phyloP scores from a whole-genome alignment of 805 yeast species.

The Schwanniomyces yamadae region DNA sequence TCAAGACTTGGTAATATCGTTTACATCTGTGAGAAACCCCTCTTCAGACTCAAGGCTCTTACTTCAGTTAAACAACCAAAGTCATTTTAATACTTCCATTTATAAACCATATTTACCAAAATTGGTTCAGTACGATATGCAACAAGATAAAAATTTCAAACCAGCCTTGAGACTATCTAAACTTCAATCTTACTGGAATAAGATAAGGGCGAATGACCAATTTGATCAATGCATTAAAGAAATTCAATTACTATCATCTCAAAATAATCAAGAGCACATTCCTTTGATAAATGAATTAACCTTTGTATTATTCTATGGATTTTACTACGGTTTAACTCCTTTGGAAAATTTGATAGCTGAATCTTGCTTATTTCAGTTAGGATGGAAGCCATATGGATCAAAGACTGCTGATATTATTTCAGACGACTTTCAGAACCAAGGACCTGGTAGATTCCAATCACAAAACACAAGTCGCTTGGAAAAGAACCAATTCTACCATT shows the following conservation, averaged over 20 bases:
- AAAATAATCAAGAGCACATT: slow-evolving; percentile 20
- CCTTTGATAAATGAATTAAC: slow-evolving; percentile 33
- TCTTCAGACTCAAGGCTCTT: slow-evolving; percentile 23
- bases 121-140: slow-evolving; percentile 22
- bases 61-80: slow-evolving; percentile 18
- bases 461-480: background rate
- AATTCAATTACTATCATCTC: slow-evolving; percentile 22
- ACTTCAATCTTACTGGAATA: slow-evolving; percentile 42
- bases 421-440: slow-evolving; percentile 7
- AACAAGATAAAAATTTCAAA: slow-evolving; percentile 19
- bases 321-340: slow-evolving; percentile 42
- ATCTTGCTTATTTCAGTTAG: slow-evolving; percentile 34
- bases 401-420: slow-evolving; percentile 6
- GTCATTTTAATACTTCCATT: slow-evolving; percentile 27
- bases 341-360: slow-evolving; percentile 44
- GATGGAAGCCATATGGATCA: slow-evolving; percentile 42
- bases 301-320: slow-evolving; percentile 42
- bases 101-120: slow-evolving; percentile 36
- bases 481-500: slow-evolving; percentile 11
- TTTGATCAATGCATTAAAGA: slow-evolving; percentile 35
- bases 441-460: slow-evolving; percentile 2
- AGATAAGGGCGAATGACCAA: slow-evolving; percentile 31
- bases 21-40: slow-evolving; percentile 31
- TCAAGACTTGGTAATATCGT: slow-evolving; percentile 41
- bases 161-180: slow-evolving; percentile 36